Evolutionary conservation across 257 asterid genomes (phyloP).

Genomic region (Plantago ovata): DNA sequence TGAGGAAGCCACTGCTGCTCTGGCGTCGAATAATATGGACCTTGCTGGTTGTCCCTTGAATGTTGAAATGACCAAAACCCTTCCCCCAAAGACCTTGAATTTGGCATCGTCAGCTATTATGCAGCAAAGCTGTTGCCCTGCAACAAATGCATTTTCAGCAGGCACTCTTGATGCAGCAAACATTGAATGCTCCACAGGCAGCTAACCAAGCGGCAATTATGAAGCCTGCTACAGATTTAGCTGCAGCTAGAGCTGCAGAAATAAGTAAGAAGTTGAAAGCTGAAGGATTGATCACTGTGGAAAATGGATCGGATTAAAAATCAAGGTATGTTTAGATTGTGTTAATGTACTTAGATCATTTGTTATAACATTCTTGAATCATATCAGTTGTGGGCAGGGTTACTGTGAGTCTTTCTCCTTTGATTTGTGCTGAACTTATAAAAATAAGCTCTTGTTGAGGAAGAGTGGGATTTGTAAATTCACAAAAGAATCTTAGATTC

Average conservation of each 20-base stretch:
- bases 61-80: constrained; percentile 97
- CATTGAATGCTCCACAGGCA: constrained; percentile 84
- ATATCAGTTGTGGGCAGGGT: too few species aligned
- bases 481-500: too few species aligned
- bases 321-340: constrained; percentile 56
- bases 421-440: too few species aligned
- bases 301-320: constrained; percentile 47
- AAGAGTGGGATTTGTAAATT: too few species aligned
- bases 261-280: constrained; percentile 83
- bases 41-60: constrained; percentile 94
- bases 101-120: constrained; percentile 75
- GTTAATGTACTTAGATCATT: too few species aligned
- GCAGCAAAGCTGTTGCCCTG: constrained; percentile 99
- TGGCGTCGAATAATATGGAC: constrained; percentile 91
- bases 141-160: constrained; percentile 99
- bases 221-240: constrained; percentile 95
- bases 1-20: constrained; percentile 87
- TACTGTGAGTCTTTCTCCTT: too few species aligned
- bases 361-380: too few species aligned
- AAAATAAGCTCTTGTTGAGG: too few species aligned
- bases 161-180: constrained; percentile 89
- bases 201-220: constrained; percentile 93
- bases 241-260: constrained; percentile 99
- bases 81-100: constrained; percentile 68
- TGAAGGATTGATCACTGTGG: constrained; percentile 63